Conservation (phyloP, 2,329 filamentous ascomycete genomes). For the Talaromyces marneffei region DNA sequence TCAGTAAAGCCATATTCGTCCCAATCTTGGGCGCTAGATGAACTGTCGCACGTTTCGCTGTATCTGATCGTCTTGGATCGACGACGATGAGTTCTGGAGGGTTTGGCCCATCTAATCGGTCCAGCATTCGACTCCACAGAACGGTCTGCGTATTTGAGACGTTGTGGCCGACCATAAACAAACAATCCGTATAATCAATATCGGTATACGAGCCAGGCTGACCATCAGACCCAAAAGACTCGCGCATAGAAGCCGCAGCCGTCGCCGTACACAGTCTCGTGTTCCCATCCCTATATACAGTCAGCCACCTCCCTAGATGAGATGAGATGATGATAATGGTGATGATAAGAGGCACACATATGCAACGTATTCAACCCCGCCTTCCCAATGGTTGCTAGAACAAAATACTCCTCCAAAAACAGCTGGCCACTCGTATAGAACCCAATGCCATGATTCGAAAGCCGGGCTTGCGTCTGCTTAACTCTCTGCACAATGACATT, state of each 20-base stretch:
- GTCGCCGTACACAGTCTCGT: slow-evolving; percentile 37
- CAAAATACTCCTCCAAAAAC: slow-evolving; percentile 38
- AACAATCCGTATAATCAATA: slow-evolving; percentile 33
- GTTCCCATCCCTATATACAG: slow-evolving; percentile 33
- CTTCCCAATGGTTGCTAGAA: slow-evolving; percentile 35
- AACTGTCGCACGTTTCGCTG: slow-evolving; percentile 30
- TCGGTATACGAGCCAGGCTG: slow-evolving; percentile 35
- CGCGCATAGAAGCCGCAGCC: slow-evolving; percentile 35
- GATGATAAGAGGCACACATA: slow-evolving; percentile 25
- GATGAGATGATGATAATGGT: no score
- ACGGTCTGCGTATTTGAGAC: slow-evolving; percentile 34
- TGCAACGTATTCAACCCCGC: slow-evolving; percentile 35
- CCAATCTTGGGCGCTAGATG: slow-evolving; percentile 26
- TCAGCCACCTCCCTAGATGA: not conserved
- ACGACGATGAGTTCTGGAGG: slow-evolving; percentile 34
- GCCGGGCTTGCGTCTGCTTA: slow-evolving; percentile 24
- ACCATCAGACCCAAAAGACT: slow-evolving; percentile 35
- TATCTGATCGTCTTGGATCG: slow-evolving; percentile 31
- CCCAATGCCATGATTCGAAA: slow-evolving; percentile 35
- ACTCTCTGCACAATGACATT: slow-evolving; percentile 28
- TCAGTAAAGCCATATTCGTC: slow-evolving; percentile 35
- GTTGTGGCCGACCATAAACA: slow-evolving; percentile 37
- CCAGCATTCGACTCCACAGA: slow-evolving; percentile 24
- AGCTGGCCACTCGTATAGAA: slow-evolving; percentile 38
- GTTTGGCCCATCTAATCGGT: slow-evolving; percentile 25